Base-by-base conservation (phyloP, 495 filamentous ascomycete genomes). In the Penicillium desertorum region DNA sequence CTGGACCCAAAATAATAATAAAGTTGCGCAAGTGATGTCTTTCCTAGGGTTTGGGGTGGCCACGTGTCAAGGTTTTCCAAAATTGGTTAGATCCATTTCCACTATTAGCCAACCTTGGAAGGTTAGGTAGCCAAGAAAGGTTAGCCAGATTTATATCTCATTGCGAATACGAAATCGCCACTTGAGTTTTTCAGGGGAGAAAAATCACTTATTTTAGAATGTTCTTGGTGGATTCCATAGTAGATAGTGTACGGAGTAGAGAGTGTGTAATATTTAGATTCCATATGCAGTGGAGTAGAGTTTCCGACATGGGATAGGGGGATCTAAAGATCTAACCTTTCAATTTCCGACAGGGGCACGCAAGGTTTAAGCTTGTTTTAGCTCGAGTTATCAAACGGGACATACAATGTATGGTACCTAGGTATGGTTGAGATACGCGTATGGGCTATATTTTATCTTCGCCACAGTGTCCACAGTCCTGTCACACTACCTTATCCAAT, bases 351-450 rank as follows among this genome's bases (percentile, higher is more conserved):
- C 45, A 60, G 43, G 52, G 54, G 49, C 48, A 41, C 39, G 27
- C 23, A 52, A 58, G 37, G 54, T 61, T 61, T 58, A 61, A 58
- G 59, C 59, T 61, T 61, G 48, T 47, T 61, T 55, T 56, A 60
- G 47, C 58, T 48, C 58, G 27, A 17, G 20, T 39, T 55, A 39
- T 47, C 43, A 45, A 43, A 50, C 12, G 23, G 44, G 44, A 46
- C 2, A 17, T 16, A 8, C 36, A 37, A 37, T n/a, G 16, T 59
- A 19, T 41, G 36, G 36, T n/a, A n/a, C n/a, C n/a, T n/a, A n/a
- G n/a, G n/a, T 37, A 8, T 29, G 4, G 36, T 50, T 42, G 5
- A 11, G 45, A 51, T 56, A 34, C 34, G 22, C 39, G 45, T 51
- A 39, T 25, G 22, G 17, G n/a, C 56, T 32, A 52, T 58, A 52